Conservation (phyloP, 768 basidiomycete genomes). For the Pleurotus citrinopileatus region DNA sequence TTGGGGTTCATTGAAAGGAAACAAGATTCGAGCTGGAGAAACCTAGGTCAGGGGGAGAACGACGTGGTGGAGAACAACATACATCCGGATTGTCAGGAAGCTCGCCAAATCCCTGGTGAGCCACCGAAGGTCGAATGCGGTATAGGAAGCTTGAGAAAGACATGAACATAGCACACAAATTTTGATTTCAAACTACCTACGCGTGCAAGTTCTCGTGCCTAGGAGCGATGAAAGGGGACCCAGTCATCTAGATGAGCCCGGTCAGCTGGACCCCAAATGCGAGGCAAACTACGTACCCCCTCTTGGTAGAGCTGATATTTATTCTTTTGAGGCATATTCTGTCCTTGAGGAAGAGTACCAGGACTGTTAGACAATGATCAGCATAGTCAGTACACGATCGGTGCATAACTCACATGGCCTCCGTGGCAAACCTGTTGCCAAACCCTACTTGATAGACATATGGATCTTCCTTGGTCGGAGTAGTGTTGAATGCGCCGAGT, state of each 20-base stretch:
- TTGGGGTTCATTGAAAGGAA: constrained; percentile 60
- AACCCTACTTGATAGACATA: constrained; percentile 59
- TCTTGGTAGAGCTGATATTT: constrained; percentile 65
- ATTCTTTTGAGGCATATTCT: constrained; percentile 60
- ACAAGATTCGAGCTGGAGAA: constrained; percentile 52
- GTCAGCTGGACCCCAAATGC: neutral
- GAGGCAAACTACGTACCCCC: constrained; percentile 35
- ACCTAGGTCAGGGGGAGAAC: neutral
- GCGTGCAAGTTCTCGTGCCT: constrained; percentile 49
- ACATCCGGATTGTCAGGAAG: constrained; percentile 60
- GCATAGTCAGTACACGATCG: neutral
- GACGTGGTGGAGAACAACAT: constrained; percentile 18
- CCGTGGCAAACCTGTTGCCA: constrained; percentile 53
- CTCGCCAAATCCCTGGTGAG: constrained; percentile 57
- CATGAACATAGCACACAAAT: neutral
- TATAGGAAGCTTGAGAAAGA: constrained; percentile 52
- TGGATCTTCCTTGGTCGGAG: constrained; percentile 42
- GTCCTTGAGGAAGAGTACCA: constrained; percentile 51
- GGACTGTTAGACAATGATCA: constrained; percentile 32
- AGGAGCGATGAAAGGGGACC: constrained; percentile 58
- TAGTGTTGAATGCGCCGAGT: constrained; percentile 32
- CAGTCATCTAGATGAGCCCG: constrained; percentile 45
- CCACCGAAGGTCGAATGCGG: constrained; percentile 66
- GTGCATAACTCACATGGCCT: constrained; percentile 43
- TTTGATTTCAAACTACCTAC: constrained; percentile 28